Evolutionary conservation across 192 early-diverging fungal genomes (phyloP), one percentile per base, ranked within the genome.

Genomic region (Coemansia sp.): DNA sequence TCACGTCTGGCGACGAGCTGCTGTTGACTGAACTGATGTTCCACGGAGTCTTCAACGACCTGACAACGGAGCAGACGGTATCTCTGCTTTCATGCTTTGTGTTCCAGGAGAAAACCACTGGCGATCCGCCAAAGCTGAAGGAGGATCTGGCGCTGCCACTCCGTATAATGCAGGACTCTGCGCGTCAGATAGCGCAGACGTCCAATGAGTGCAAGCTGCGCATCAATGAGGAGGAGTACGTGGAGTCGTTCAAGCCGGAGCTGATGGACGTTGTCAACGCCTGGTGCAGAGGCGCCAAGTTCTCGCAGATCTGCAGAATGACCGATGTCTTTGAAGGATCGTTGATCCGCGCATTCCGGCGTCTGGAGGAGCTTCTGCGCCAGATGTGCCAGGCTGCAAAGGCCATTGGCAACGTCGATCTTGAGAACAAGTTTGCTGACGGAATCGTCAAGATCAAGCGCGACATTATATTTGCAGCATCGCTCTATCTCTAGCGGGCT

Each of bases 1-100:
- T 99, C 56, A 92, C 91, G 13, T 86, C 92, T 10, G 97, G 95
- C 11, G 95, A 98, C 81, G 95, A 97, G 81, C 81, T 99, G 52
- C 68, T 98, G 64, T 85, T 99, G 67, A 97, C 95, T 0, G 97
- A 99, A 86, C 90, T 99, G 89, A 92, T 99, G 39, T 93, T 99
- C 83, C 91, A 95, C 71, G 93, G 95, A 59, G 92, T 94, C 6
- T 98, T 99, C 79, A 97, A 95, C 65, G 95, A 98, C 58, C 81
- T 99, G 71, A 88, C 90, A 0, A 87, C 89, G 3, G 95, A 98
- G 64, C 94, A 95, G 67, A 86, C 85, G 0, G 94, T 92, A 3
- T 91, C 95, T 2, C 65, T 99, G 43, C 72, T 99, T 54, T 92
- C 91, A 57, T 97, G 95, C 74, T 97, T 99, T 85, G 90, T 91